Evolutionary conservation across 225 moss, liverwort and hornwort genomes (phyloP).

Genomic region (Pseudisothecium myosuroides): DNA sequence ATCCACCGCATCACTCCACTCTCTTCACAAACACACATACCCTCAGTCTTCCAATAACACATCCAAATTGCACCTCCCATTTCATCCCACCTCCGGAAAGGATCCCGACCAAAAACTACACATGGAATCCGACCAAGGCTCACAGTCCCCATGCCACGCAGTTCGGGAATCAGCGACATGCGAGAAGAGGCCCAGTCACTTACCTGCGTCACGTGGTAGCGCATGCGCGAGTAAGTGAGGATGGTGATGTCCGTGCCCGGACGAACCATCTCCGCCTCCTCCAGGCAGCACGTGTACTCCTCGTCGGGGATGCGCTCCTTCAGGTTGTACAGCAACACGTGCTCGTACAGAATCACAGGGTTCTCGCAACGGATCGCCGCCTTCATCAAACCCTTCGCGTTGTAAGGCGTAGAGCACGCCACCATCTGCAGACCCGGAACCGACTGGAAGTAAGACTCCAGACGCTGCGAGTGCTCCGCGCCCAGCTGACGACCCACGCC

Average conservation of each 20-base stretch:
- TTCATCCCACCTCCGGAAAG: background rate
- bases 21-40: background rate
- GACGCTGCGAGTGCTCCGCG: constrained; percentile 90
- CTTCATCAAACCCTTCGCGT: constrained; percentile 97
- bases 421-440: constrained; percentile 97
- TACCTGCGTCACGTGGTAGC: constrained; percentile 67
- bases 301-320: constrained; percentile 97
- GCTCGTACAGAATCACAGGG: constrained; percentile 91
- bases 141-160: background rate
- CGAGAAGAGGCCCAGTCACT: background rate
- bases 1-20: background rate
- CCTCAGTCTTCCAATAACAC: background rate
- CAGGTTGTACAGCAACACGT: constrained; percentile 85
- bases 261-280: constrained; percentile 98
- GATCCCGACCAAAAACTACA: background rate
- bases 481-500: constrained; percentile 97
- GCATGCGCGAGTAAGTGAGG: constrained; percentile 89
- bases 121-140: background rate
- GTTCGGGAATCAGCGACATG: background rate
- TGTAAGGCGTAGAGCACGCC: constrained; percentile 95
- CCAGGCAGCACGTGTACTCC: constrained; percentile 78
- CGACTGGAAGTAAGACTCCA: constrained; percentile 98
- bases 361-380: constrained; percentile 92
- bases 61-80: background rate
- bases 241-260: constrained; percentile 83